Evolutionary conservation across 1,284 basidiomycete species (phyloP), one percentile per base, ranked within the genome.

Genomic region (Heterobasidion irregulare): DNA sequence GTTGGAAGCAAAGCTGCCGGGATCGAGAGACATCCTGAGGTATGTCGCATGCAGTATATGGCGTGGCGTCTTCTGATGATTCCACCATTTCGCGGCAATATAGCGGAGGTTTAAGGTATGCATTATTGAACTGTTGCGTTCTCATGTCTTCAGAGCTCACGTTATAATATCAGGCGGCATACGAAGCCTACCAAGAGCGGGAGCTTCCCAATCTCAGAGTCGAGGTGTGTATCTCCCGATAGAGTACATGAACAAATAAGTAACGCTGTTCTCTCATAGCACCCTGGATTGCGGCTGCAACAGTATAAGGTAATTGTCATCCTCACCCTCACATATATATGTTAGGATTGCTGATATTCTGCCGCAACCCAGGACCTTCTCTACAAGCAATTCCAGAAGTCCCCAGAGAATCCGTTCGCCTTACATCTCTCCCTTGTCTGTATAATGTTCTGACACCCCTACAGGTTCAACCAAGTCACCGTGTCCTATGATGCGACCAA

Each of bases 11-110:
- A 89, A 68, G 95, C 94, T 6, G 92, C 89, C 41, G 79, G 82
- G 47, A 82, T 98, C 56, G 95, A 99, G 74, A 81, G 80, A 52
- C 95, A 99, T 78, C 95, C 95, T 52, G 95, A 99, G 83, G 90
- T 94, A 62, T 56, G 83, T 71, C 57, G 55, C 61, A 32, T 41
- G 44, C 35, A 34, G 43, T 19, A 44, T 34, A 32, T 4, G 8
- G 41, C 26, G 52, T 43, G 34, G 18, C 56, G 8, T 15, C 49
- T 32, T n/a, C 45, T 58, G 53, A 54, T n/a, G 10, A 10, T 38
- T 15, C n/a, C 46, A 26, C 48, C 18, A 8, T 6, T 32, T 26
- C 32, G 26, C 8, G 13, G 15, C 12, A 18, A n/a, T 54, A 26
- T 26, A 59, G 58, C 56, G 92, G 66, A 84, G 92, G 58, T 94